phyloP scores from a whole-genome alignment of 1,284 basidiomycete species.

The Fistulinella cinereoalba region DNA sequence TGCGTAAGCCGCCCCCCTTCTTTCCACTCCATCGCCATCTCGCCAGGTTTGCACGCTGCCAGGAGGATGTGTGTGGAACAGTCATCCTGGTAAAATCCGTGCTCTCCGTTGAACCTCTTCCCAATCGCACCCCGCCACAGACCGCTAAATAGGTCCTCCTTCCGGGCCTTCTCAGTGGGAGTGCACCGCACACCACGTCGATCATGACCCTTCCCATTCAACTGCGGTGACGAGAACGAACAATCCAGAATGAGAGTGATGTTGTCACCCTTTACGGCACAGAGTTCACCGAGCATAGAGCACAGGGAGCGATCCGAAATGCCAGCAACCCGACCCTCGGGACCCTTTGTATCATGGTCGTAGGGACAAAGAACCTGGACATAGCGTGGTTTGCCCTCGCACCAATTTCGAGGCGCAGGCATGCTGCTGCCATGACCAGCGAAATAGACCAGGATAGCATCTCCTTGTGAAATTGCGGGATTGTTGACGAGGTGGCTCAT shows the following conservation, averaged over 20 bases:
- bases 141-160: slow-evolving; percentile 50
- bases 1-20: slow-evolving; percentile 59
- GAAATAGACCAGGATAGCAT: slow-evolving; percentile 65
- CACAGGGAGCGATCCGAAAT: slow-evolving; percentile 64
- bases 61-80: slow-evolving; percentile 50
- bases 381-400: slow-evolving; percentile 39
- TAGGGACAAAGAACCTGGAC: slow-evolving; percentile 62
- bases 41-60: slow-evolving; percentile 51
- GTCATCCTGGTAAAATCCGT: slow-evolving; percentile 48
- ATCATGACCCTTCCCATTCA: slow-evolving; percentile 38
- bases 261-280: slow-evolving; percentile 58
- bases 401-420: slow-evolving; percentile 56
- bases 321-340: slow-evolving; percentile 50
- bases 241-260: slow-evolving; percentile 64
- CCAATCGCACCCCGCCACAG: slow-evolving; percentile 51
- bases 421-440: slow-evolving; percentile 63
- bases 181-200: slow-evolving; percentile 54
- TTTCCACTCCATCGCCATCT: slow-evolving; percentile 55
- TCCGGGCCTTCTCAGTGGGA: slow-evolving; percentile 46
- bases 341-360: slow-evolving; percentile 52
- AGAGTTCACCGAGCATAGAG: slow-evolving; percentile 55
- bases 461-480: slow-evolving; percentile 51
- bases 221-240: slow-evolving; percentile 51
- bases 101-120: slow-evolving; percentile 34
- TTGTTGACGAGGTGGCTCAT: slow-evolving; percentile 60